Evolutionary conservation across 2,329 filamentous ascomycete genomes (phyloP).

Genomic region (Scedosporium dehoogii): DNA sequence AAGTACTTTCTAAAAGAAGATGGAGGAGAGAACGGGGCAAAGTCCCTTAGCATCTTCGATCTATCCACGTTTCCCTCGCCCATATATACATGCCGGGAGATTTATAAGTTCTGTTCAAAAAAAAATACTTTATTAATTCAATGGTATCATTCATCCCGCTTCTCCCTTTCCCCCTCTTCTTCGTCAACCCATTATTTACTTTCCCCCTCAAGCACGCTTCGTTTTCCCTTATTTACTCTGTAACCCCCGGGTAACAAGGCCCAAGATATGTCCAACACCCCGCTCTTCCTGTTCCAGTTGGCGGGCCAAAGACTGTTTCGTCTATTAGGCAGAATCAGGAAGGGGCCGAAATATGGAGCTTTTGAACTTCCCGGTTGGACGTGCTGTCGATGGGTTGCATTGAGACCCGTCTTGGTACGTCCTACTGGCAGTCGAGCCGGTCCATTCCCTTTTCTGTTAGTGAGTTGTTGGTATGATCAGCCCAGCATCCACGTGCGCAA

Average conservation of each 20-base stretch:
- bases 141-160: slow-evolving; percentile 1
- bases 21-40: too few species aligned
- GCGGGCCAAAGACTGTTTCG: neutral
- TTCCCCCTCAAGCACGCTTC: neutral
- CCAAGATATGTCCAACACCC: neutral
- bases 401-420: too few species aligned
- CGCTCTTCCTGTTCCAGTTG: neutral
- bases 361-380: too few species aligned
- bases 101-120: neutral
- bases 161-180: neutral
- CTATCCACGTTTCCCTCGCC: too few species aligned
- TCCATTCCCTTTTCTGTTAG: too few species aligned
- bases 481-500: too few species aligned
- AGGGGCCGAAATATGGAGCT: neutral
- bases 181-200: neutral
- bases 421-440: too few species aligned
- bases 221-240: neutral
- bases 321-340: neutral
- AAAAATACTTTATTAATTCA: neutral
- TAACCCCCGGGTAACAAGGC: neutral
- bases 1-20: too few species aligned
- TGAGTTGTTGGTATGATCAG: too few species aligned
- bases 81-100: neutral
- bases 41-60: too few species aligned
- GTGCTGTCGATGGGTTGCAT: too few species aligned